Base-by-base conservation (phyloP, 495 filamentous ascomycete genomes). In the Aspergillus diversus region DNA sequence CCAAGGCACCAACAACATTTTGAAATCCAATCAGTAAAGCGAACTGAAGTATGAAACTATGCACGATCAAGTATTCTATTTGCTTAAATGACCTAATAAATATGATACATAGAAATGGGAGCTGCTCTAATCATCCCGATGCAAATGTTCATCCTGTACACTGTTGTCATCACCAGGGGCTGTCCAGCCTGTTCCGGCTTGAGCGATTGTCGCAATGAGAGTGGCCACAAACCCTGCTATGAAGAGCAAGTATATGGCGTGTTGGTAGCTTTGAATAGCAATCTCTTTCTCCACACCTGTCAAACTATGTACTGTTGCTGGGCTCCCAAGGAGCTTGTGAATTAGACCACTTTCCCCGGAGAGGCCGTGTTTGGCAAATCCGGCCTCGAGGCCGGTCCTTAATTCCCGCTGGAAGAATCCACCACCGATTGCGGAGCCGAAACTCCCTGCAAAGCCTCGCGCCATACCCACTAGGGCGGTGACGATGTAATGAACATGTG, bases 401-500 rank as follows among this genome's bases (percentile, higher is more conserved):
- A 93, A 69, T 7, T 84, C 76, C 4, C 91, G 82, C 9, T 80
- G 75, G 69, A 93, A 94, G 34, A 91, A 78, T 0, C 91, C 90
- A 1, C 91, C 90, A 7, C 90, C 91, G 17, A 92, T 88, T 0
- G 90, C 87, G 13, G 87, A 88, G 1, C 91, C 90, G 63, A 92
- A 93, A 59, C 82, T 86, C 4, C 88, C 90, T 1, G 90, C 89
- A 61, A 92, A 89, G 8, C 89, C 89, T 0, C 90, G 78, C 66
- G 91, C 91, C 5, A 89, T 93, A 7, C 88, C 83, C 0, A 93
- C 64, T 32, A 94, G 71, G 3, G 88, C 84, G 2, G 84, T 90
- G 17, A 87, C 86, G 62, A 93, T 86, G 64, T 88, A 91, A 67
- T 93, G 89, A 12, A 83, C 81, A 5, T 81, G 74, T 0, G 81